A percentile compares a stretch with the other conserved stretches of the same genome.
phyloP scores from a whole-genome alignment of 345 rosid genomes.

The Heritiera fomes region DNA sequence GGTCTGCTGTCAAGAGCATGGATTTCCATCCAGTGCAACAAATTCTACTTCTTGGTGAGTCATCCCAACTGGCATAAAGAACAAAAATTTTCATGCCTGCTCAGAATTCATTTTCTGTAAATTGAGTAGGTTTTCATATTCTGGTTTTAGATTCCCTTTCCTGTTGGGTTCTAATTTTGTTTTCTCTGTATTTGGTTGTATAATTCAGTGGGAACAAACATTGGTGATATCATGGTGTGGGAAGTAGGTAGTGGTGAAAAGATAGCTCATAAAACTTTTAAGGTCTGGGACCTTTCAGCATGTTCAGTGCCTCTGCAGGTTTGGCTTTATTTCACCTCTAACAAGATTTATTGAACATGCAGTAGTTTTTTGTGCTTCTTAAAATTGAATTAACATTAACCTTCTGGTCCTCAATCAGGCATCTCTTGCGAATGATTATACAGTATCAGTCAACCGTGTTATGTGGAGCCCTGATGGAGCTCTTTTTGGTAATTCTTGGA shows the following conservation, averaged over 20 bases:
- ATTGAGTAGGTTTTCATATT: conserved; percentile 13
- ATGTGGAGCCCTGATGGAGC: conserved; percentile 89
- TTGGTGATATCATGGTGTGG: conserved; percentile 74
- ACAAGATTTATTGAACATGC: conserved; percentile 20
- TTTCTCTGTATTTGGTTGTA: conserved; percentile 18
- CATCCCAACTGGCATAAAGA: conserved; percentile 11
- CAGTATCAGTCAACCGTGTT: conserved; percentile 74
- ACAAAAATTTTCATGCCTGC: conserved; percentile 17
- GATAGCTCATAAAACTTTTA: conserved; percentile 58
- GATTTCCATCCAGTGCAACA: conserved; percentile 86
- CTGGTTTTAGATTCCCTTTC: conserved; percentile 18
- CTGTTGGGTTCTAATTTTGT: not conserved
- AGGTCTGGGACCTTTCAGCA: conserved; percentile 61
- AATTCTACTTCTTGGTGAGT: conserved; percentile 77
- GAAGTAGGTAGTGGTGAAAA: conserved; percentile 68
- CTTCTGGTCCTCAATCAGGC: conserved; percentile 40
- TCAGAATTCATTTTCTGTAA: not conserved
- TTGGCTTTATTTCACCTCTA: conserved; percentile 19
- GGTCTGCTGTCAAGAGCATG: conserved; percentile 81
- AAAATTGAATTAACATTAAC: conserved; percentile 10
- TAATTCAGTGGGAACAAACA: conserved; percentile 74
- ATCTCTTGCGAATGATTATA: conserved; percentile 53
- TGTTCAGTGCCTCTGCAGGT: conserved; percentile 73
- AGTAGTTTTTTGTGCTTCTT: conserved; percentile 6
- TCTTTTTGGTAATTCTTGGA: conserved; percentile 59